Evolutionary conservation across 305 asterid genomes (phyloP).

Genomic region (Salvia sclarea): DNA sequence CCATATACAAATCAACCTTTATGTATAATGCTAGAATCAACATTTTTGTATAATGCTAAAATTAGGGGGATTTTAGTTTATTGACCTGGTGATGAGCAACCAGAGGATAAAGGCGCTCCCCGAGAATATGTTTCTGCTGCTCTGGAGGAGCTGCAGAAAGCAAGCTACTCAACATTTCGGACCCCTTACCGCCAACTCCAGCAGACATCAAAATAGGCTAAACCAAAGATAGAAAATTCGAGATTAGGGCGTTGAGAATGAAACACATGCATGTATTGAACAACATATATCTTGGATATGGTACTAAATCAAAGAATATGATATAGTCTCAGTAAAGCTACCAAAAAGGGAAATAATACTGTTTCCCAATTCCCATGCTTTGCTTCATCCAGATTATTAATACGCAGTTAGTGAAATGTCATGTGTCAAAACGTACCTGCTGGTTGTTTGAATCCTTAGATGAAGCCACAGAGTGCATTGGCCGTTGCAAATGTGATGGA

Average conservation of each 20-base stretch:
- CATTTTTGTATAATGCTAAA: not conserved
- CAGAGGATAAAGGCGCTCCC: slow-evolving; percentile 80
- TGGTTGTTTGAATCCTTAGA: slow-evolving; percentile 54
- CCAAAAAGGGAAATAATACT: not conserved
- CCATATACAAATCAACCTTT: not conserved
- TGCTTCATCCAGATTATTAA: no score
- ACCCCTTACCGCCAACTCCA: slow-evolving; percentile 49
- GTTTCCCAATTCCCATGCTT: not conserved
- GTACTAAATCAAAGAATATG: not conserved
- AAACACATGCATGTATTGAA: not conserved
- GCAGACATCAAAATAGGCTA: slow-evolving; percentile 34
- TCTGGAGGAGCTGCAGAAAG: slow-evolving; percentile 70
- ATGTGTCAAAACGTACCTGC: slow-evolving; percentile 45
- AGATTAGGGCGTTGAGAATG: not conserved
- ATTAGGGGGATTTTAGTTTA: not conserved
- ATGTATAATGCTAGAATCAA: not conserved
- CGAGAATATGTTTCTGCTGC: slow-evolving; percentile 74
- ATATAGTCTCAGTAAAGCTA: not conserved
- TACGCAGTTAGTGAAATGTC: not conserved
- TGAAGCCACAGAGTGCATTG: slow-evolving; percentile 40
- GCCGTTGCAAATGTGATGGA: slow-evolving; percentile 41
- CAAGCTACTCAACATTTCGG: slow-evolving; percentile 64
- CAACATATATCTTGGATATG: not conserved
- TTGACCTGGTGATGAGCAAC: slow-evolving; percentile 54
- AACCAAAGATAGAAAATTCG: not conserved